Conservation (phyloP, 345 rosid genomes). For the Salix arbutifolia region DNA sequence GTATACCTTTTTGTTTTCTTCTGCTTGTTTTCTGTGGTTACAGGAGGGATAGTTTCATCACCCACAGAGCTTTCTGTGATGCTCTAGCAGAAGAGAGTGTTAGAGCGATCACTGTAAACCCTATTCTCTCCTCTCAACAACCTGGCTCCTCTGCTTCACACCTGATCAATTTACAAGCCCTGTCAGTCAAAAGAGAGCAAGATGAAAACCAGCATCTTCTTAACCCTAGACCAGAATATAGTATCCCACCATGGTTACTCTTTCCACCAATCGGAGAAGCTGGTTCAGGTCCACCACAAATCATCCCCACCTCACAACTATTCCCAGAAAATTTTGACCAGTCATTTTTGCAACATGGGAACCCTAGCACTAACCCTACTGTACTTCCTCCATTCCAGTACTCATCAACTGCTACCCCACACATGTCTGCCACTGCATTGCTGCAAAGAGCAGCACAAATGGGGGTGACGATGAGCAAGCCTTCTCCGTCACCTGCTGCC, state of each 20-base stretch:
- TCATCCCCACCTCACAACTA: conserved; percentile 18
- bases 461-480: conserved; percentile 37
- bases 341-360: conserved; percentile 14
- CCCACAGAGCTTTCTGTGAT: conserved; percentile 66
- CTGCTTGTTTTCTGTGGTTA: conserved; percentile 12
- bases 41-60: conserved; percentile 70
- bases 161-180: conserved; percentile 16
- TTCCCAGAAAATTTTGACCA: conserved; percentile 19
- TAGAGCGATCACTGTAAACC: conserved; percentile 26
- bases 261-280: conserved; percentile 3
- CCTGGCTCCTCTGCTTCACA: conserved; percentile 19
- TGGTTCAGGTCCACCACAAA: conserved; percentile 1
- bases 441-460: conserved; percentile 45
- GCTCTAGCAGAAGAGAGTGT: conserved; percentile 47
- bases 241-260: conserved; percentile 29
- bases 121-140: conserved; percentile 22
- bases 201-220: conserved; percentile 21
- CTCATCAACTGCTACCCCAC: conserved; percentile 15
- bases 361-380: conserved; percentile 30
- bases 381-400: conserved; percentile 19
- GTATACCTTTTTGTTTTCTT: conserved; percentile 33
- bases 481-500: conserved; percentile 14
- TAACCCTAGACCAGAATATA: conserved; percentile 7
- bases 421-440: conserved; percentile 48
- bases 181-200: conserved; percentile 38